phyloP scores from a whole-genome alignment of 2,329 filamentous ascomycete species.

The Colletotrichum noveboracense region DNA sequence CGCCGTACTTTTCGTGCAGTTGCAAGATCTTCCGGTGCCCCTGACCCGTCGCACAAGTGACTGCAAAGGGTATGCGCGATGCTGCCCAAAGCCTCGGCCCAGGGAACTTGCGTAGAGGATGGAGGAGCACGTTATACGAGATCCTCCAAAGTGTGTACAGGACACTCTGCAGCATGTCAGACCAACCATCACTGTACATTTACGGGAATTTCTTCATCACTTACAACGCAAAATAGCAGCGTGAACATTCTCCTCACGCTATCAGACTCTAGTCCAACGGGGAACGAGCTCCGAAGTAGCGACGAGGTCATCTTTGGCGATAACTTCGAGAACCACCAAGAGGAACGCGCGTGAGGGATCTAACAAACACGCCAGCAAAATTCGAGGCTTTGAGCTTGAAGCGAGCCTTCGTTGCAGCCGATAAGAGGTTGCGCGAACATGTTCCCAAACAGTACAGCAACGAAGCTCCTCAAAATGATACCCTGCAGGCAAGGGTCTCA shows the following conservation, averaged over 20 bases:
- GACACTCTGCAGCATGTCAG: neutral
- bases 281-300: neutral
- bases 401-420: neutral
- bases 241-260: neutral
- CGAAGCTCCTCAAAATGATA: neutral
- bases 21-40: conserved; percentile 8
- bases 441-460: neutral
- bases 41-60: neutral
- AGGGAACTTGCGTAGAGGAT: conserved; percentile 33
- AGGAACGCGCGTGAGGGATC: neutral
- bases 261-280: neutral
- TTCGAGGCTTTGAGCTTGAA: neutral
- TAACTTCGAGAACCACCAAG: neutral
- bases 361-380: neutral
- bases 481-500: neutral
- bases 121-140: conserved; percentile 29
- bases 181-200: neutral
- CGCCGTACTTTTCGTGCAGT: conserved; percentile 45
- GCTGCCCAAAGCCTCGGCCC: conserved; percentile 23
- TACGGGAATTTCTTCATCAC: neutral
- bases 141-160: neutral
- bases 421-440: neutral
- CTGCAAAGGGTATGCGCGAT: neutral
- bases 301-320: neutral
- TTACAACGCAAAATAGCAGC: neutral